Conservation (phyloP, 2,329 filamentous ascomycete species). For the Helminthosporium solani region DNA sequence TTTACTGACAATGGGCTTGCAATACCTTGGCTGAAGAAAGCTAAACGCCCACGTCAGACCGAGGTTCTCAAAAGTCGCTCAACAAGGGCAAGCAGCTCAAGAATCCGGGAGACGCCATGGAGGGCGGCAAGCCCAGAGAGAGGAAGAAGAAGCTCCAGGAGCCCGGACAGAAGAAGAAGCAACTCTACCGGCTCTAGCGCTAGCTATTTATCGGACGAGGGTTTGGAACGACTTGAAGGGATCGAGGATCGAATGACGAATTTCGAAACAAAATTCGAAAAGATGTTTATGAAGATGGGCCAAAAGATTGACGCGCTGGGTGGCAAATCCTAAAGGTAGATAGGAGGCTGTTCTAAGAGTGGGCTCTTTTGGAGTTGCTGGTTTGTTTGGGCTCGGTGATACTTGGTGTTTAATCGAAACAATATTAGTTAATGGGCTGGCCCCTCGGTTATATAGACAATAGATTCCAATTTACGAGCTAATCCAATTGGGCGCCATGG, state of each 20-base stretch:
- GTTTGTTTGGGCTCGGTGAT: conserved; percentile 3
- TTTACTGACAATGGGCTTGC: conserved; percentile 9
- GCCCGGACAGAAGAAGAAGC: conserved; percentile 8
- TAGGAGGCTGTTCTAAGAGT: conserved; percentile 2
- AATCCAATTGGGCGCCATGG: conserved; percentile 4
- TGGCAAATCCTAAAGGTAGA: conserved; percentile 2
- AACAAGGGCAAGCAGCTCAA: conserved; percentile 6
- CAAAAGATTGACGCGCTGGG: conserved; percentile 5
- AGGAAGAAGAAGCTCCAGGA: conserved; percentile 6
- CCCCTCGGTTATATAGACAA: conserved; percentile 7
- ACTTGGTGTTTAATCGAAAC: conserved; percentile 5
- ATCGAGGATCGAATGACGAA: conserved; percentile 4
- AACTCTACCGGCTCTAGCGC: conserved; percentile 7
- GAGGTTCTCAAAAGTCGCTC: conserved; percentile 4
- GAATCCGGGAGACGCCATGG: conserved; percentile 5
- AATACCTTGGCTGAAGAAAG: conserved; percentile 8
- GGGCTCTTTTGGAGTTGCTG: conserved; percentile 4
- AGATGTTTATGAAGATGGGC: conserved; percentile 7
- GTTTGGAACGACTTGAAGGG: conserved; percentile 8
- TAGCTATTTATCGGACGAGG: conserved; percentile 7
- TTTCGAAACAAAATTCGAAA: conserved; percentile 1
- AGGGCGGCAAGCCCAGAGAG: conserved; percentile 7
- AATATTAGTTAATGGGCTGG: conserved; percentile 9
- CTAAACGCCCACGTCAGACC: conserved; percentile 4
- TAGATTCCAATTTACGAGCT: conserved; percentile 10